Percentiles rank a stretch among this genome's conserved stretches.
Conservation (phyloP, 192 early-diverging fungal genomes). For the Backusella macrospora region DNA sequence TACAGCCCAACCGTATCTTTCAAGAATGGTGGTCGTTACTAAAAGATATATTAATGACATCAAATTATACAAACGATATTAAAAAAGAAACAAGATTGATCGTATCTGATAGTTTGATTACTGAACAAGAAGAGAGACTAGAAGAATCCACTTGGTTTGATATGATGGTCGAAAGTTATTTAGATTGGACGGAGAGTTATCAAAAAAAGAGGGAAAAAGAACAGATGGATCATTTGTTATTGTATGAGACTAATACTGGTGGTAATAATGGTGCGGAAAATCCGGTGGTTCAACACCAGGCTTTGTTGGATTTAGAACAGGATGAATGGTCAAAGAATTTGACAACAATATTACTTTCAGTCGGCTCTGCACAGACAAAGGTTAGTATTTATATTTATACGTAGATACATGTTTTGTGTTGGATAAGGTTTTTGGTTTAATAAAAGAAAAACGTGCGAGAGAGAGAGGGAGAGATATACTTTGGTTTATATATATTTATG, state of each 20-base stretch:
- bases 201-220: constrained; percentile 18
- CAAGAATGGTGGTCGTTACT: constrained; percentile 30
- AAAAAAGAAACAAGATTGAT: constrained; percentile 35
- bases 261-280: background rate
- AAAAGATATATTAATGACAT: constrained; percentile 32
- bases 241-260: background rate
- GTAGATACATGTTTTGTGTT: too few species aligned
- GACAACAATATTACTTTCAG: constrained; percentile 20
- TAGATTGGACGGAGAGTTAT: constrained; percentile 23
- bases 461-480: background rate
- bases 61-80: constrained; percentile 30
- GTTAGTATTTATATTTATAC: background rate
- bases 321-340: constrained; percentile 44
- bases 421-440: too few species aligned
- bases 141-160: constrained; percentile 16
- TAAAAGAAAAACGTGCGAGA: too few species aligned
- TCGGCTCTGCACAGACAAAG: constrained; percentile 41
- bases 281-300: constrained; percentile 16
- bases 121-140: constrained; percentile 22
- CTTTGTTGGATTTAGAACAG: constrained; percentile 34
- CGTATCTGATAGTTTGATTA: constrained; percentile 28
- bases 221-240: background rate
- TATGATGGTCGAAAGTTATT: constrained; percentile 31
- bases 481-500: background rate
- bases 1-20: constrained; percentile 30